These are phyloP conservation scores for Prunus armeniaca DNA, from an alignment of 306 rosid species.

Conservation along the genomic window DNA sequence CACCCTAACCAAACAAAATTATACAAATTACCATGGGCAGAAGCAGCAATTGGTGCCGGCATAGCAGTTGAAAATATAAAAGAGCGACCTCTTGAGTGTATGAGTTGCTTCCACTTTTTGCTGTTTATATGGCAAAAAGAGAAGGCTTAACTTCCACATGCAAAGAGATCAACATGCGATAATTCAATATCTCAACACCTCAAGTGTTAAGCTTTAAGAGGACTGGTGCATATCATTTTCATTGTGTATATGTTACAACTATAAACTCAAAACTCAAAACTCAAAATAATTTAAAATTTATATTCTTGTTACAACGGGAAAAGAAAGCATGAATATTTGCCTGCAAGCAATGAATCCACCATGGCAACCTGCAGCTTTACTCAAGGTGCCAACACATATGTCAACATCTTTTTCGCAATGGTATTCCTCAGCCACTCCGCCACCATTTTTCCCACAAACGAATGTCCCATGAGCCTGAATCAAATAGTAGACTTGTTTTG, in stretches of 20 bases:
- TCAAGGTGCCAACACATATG: conserved; percentile 84
- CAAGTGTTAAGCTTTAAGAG: not conserved
- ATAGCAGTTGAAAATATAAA: conserved; percentile 88
- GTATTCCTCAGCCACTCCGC: conserved; percentile 89
- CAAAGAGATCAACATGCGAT: not conserved
- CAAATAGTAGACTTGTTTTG: not conserved
- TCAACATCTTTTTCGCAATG: conserved; percentile 85
- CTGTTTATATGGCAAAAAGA: conserved; percentile 42
- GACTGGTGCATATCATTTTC: not conserved
- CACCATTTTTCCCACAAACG: conserved; percentile 91
- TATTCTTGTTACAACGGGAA: not conserved
- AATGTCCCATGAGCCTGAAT: conserved; percentile 93
- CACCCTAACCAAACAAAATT: not conserved
- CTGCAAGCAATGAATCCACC: conserved; percentile 99
- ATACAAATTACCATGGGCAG: conserved; percentile 66
- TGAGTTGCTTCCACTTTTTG: conserved; percentile 76
- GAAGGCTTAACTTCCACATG: not conserved
- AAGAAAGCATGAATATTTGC: conserved; percentile 33
- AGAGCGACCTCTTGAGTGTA: conserved; percentile 93
- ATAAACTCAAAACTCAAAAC: not conserved
- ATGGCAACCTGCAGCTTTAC: conserved; percentile 96
- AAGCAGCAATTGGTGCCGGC: conserved; percentile 80
- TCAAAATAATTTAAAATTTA: not conserved
- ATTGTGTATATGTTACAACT: not conserved
- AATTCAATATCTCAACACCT: not conserved